Percentiles rank a stretch among this genome's conserved stretches.
Evolutionary conservation across 2,329 filamentous ascomycete species (phyloP).

Genomic region (Blastomyces gilchristii): DNA sequence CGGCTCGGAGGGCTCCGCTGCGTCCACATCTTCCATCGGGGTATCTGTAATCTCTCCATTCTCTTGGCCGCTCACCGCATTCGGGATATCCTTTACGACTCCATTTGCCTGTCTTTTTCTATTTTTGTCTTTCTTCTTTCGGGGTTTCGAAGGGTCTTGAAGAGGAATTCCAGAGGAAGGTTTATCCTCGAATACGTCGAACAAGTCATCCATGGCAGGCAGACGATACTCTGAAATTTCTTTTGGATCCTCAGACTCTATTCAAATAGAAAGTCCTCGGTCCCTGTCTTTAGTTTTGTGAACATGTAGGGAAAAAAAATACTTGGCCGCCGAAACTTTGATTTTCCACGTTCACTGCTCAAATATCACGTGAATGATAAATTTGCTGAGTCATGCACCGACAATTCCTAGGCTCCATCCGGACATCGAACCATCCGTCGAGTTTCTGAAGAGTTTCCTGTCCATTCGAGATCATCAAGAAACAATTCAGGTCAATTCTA

Average conservation of each 20-base stretch:
- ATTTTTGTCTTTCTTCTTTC: constrained; percentile 49
- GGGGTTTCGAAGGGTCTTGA: constrained; percentile 26
- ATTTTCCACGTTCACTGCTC: background rate
- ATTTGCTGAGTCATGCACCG: background rate
- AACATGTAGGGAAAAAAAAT: background rate
- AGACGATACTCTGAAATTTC: background rate
- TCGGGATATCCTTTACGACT: constrained; percentile 47
- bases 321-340: background rate
- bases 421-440: background rate
- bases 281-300: background rate
- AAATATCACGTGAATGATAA: background rate
- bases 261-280: background rate
- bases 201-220: constrained; percentile 61
- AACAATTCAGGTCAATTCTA: constrained; percentile 1
- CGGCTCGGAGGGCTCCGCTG: constrained; percentile 5
- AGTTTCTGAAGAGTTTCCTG: no score
- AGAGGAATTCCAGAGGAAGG: constrained; percentile 36
- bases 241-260: background rate
- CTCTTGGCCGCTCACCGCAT: constrained; percentile 17
- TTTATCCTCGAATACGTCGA: constrained; percentile 68
- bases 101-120: constrained; percentile 85
- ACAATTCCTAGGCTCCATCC: background rate
- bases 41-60: constrained; percentile 23
- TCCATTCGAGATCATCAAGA: background rate
- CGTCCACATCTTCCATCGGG: constrained; percentile 15